phyloP scores from a whole-genome alignment of 352 stramenopile species.

The Elongisporangium senticosum region DNA sequence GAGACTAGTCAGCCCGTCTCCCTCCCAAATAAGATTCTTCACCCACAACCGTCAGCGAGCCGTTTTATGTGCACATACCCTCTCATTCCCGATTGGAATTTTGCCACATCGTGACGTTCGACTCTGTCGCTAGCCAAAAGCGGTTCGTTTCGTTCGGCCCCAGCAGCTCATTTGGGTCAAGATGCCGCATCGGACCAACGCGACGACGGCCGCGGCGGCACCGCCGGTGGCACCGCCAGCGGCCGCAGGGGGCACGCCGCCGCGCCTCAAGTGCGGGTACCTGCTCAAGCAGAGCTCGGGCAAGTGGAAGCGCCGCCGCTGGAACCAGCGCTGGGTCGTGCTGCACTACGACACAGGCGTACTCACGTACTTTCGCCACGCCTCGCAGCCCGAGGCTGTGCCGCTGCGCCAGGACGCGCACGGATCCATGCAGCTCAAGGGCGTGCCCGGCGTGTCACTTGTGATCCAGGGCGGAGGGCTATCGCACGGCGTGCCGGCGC shows the following conservation, averaged over 20 bases:
- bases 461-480: slow-evolving; percentile 64
- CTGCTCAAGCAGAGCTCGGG: slow-evolving; percentile 75
- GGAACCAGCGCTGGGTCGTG: slow-evolving; percentile 82
- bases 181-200: neutral
- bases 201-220: neutral
- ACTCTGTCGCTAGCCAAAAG: neutral
- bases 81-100: neutral
- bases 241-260: neutral
- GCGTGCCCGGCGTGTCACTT: slow-evolving; percentile 37
- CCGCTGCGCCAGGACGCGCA: slow-evolving; percentile 53
- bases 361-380: slow-evolving; percentile 72
- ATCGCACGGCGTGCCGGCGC: slow-evolving; percentile 57
- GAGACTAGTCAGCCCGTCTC: neutral
- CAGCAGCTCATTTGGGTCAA: neutral
- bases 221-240: neutral
- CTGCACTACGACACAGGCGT: slow-evolving; percentile 55
- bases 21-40: neutral
- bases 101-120: neutral
- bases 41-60: no score
- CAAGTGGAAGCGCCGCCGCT: slow-evolving; percentile 75
- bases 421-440: slow-evolving; percentile 42
- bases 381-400: slow-evolving; percentile 43
- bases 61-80: neutral
- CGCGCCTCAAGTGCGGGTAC: slow-evolving; percentile 42
- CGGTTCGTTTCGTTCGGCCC: neutral